Conservation (phyloP, 306 rosid genomes). For the Quercus engelmannii region DNA sequence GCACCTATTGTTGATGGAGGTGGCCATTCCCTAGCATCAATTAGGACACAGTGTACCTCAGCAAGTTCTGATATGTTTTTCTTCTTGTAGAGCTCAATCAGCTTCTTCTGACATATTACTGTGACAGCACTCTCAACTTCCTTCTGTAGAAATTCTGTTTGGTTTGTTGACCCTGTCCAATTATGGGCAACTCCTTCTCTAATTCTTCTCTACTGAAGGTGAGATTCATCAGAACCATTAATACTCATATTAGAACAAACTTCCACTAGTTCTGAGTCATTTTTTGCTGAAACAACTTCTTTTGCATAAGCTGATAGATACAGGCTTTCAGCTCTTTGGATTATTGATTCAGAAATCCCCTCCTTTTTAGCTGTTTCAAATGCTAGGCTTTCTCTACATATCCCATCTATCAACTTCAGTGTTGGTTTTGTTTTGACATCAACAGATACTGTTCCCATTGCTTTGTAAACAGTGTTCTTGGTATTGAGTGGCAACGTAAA, state of each 20-base stretch:
- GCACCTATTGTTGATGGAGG: slow-evolving; percentile 90
- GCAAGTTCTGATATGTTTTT: slow-evolving; percentile 21
- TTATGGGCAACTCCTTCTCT: slow-evolving; percentile 18
- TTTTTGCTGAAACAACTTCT: slow-evolving; percentile 30
- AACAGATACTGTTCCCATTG: slow-evolving; percentile 66
- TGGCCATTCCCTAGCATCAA: slow-evolving; percentile 67
- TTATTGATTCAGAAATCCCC: slow-evolving; percentile 67
- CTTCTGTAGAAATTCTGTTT: slow-evolving; percentile 30
- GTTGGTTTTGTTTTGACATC: slow-evolving; percentile 80
- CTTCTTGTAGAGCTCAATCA: slow-evolving; percentile 44
- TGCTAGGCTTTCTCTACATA: slow-evolving; percentile 91
- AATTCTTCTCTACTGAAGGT: slow-evolving; percentile 19
- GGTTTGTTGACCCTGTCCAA: slow-evolving; percentile 26
- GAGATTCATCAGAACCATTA: slow-evolving; percentile 33
- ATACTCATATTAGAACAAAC: slow-evolving; percentile 19
- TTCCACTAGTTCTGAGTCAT: slow-evolving; percentile 25
- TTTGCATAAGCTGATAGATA: slow-evolving; percentile 54
- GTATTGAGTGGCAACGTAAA: slow-evolving; percentile 66
- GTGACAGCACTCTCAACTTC: slow-evolving; percentile 61
- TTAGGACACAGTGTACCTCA: slow-evolving; percentile 49
- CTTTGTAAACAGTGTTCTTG: slow-evolving; percentile 62
- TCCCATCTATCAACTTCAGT: slow-evolving; percentile 76
- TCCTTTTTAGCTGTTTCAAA: slow-evolving; percentile 92
- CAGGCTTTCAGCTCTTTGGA: slow-evolving; percentile 74
- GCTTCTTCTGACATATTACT: slow-evolving; percentile 61